Evolutionary conservation across 495 filamentous ascomycete species (phyloP), one percentile per base, ranked within the genome.

Genomic region (Aspergillus homomorphus): DNA sequence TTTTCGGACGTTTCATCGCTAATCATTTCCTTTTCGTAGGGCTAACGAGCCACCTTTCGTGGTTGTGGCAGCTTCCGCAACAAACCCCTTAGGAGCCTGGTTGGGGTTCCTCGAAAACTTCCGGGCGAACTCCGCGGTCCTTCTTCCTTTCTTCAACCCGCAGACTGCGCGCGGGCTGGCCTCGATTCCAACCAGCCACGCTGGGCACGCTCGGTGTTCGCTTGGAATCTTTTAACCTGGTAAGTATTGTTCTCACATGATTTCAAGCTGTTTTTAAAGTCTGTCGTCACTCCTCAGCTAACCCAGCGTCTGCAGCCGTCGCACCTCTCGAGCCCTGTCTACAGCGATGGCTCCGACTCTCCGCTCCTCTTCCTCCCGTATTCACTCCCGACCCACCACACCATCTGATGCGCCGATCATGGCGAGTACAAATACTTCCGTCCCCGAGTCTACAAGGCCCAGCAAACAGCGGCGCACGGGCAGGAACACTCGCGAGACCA

Each of bases 101-200:
- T 62, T 68, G 54, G 62, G 63, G 51, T 58, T 56, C 61, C 59
- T 68, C 63, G 65, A 67, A 67, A 62, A 62, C 62, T 71, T 63
- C 63, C 59, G 56, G 64, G 59, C 54, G 20, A 62, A 54, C 59
- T 66, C 67, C 66, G 63, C 62, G 60, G 58, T 55, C 63, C 63
- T 66, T 61, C 63, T 68, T 66, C 61, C 62, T 61, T 61, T 64
- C 65, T 61, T 61, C 58, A 65, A 65, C 67, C 67, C 65, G 67
- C 62, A 62, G 57, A 62, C 58, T 52, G 64, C 67, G 69, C 70
- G 68, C 66, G 70, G 68, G 66, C 63, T 69, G 64, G 61, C 67
- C 70, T 69, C 70, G 62, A 68, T 62, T 66, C 58, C 66, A 59
- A 63, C 56, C 68, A 63, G 70, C 68, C 62, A 65, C 65, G 68